Evolutionary conservation across 352 stramenopile genomes (phyloP).

Genomic region (Elongisporangium anandrum): DNA sequence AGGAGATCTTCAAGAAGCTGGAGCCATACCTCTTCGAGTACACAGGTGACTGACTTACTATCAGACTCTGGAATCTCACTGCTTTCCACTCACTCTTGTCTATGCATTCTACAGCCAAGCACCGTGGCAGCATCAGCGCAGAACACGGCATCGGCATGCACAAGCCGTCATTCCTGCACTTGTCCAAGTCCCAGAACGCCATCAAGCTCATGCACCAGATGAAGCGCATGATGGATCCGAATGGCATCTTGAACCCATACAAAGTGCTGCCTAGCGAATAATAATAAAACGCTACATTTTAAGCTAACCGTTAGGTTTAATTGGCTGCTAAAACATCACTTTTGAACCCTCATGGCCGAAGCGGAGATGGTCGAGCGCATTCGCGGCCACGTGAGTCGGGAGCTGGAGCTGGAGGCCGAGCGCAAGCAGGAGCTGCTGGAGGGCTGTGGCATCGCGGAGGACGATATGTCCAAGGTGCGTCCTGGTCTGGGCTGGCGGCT

Average conservation of each 20-base stretch:
- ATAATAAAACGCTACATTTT: not conserved
- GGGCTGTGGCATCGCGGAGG: slow-evolving; percentile 24
- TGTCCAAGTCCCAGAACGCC: slow-evolving; percentile 51
- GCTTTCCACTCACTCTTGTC: not conserved
- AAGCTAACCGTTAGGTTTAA: not conserved
- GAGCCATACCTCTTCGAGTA: slow-evolving; percentile 46
- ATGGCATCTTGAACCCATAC: slow-evolving; percentile 91
- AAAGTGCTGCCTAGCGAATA: slow-evolving; percentile 56
- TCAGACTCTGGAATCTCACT: not conserved
- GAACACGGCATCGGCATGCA: slow-evolving; percentile 92
- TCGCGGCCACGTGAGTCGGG: slow-evolving; percentile 10
- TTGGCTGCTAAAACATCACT: not conserved
- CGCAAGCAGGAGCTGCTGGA: slow-evolving; percentile 25
- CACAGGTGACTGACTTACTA: slow-evolving; percentile 25
- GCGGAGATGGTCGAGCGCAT: slow-evolving; percentile 12
- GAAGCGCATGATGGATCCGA: slow-evolving; percentile 88
- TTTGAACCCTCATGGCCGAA: not conserved
- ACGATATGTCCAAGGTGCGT: slow-evolving; percentile 39
- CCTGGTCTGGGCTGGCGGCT: not conserved
- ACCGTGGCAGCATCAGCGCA: slow-evolving; percentile 87
- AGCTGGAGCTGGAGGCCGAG: slow-evolving; percentile 31
- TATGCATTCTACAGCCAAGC: slow-evolving; percentile 17
- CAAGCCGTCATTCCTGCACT: slow-evolving; percentile 71
- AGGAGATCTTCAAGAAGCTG: slow-evolving; percentile 20
- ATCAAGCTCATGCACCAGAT: slow-evolving; percentile 84